Conservation (phyloP, 2,329 filamentous ascomycete genomes). For the Neofusicoccum kwambonambiense region DNA sequence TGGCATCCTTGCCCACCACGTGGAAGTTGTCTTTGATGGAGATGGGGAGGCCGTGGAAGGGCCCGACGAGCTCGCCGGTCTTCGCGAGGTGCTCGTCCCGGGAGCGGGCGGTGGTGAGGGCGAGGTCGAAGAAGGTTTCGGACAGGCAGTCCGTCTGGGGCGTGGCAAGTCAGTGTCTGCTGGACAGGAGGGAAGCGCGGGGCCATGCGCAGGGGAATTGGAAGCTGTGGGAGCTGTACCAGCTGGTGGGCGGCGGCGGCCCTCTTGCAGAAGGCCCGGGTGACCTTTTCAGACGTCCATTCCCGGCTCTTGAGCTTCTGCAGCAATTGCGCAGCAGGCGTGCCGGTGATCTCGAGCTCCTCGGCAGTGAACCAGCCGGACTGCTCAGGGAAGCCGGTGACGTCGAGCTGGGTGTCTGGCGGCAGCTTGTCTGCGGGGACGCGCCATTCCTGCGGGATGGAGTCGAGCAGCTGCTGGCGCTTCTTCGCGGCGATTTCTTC, state of each 20-base stretch:
- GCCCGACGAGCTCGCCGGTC: conserved; percentile 53
- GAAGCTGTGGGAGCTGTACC: conserved; percentile 29
- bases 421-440: conserved; percentile 48
- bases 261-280: conserved; percentile 54
- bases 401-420: conserved; percentile 53
- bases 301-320: conserved; percentile 40
- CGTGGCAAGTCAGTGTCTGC: background rate
- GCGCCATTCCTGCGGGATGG: conserved; percentile 18
- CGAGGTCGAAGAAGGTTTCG: conserved; percentile 56
- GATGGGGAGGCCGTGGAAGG: conserved; percentile 66
- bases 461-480: conserved; percentile 24
- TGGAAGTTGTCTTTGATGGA: conserved; percentile 73
- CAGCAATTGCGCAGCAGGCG: conserved; percentile 42
- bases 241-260: conserved; percentile 57
- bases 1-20: conserved; percentile 58
- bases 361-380: conserved; percentile 59
- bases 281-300: conserved; percentile 55
- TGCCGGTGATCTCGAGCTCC: conserved; percentile 53
- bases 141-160: conserved; percentile 60
- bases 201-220: background rate
- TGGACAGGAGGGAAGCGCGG: background rate
- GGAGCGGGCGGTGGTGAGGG: conserved; percentile 50
- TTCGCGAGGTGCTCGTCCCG: conserved; percentile 52
- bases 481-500: conserved; percentile 32
- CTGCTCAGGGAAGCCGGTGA: conserved; percentile 54